Conservation (phyloP, 805 yeast genomes). For the Candida maltosa region DNA sequence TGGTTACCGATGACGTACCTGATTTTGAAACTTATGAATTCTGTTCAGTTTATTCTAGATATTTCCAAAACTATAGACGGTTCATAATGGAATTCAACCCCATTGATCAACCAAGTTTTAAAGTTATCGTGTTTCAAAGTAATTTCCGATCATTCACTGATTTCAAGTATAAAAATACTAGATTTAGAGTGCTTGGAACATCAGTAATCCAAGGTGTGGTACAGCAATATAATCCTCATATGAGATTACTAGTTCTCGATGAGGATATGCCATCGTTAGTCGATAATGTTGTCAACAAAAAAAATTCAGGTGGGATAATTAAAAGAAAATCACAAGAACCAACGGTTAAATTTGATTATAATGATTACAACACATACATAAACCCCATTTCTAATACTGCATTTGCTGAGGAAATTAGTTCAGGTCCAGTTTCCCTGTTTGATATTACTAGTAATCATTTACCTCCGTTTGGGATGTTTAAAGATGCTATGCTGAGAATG, state of each 20-base stretch:
- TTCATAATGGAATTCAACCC: slow-evolving; percentile 26
- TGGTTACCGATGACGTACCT: slow-evolving; percentile 16
- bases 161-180: slow-evolving; percentile 31
- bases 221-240: slow-evolving; percentile 26
- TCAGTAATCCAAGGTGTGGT: slow-evolving; percentile 27
- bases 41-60: slow-evolving; percentile 31
- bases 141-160: slow-evolving; percentile 37
- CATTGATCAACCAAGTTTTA: slow-evolving; percentile 16
- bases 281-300: slow-evolving; percentile 30
- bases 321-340: slow-evolving; percentile 8
- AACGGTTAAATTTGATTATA: slow-evolving; percentile 4
- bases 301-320: slow-evolving; percentile 22
- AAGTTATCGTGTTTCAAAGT: slow-evolving; percentile 30
- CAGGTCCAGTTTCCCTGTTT: slow-evolving; percentile 13
- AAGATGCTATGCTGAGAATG: slow-evolving; percentile 20
- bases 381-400: slow-evolving; percentile 30
- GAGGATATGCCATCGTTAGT: slow-evolving; percentile 31
- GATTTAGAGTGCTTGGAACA: slow-evolving; percentile 38
- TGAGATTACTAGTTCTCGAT: slow-evolving; percentile 33
- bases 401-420: slow-evolving; percentile 4
- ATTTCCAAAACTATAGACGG: slow-evolving; percentile 22
- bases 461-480: slow-evolving; percentile 39
- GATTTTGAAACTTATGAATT: slow-evolving; percentile 29
- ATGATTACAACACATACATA: slow-evolving; percentile 12
- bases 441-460: slow-evolving; percentile 28